phyloP scores from a whole-genome alignment of 2,329 filamentous ascomycete genomes.

The Capronia epimyces region DNA sequence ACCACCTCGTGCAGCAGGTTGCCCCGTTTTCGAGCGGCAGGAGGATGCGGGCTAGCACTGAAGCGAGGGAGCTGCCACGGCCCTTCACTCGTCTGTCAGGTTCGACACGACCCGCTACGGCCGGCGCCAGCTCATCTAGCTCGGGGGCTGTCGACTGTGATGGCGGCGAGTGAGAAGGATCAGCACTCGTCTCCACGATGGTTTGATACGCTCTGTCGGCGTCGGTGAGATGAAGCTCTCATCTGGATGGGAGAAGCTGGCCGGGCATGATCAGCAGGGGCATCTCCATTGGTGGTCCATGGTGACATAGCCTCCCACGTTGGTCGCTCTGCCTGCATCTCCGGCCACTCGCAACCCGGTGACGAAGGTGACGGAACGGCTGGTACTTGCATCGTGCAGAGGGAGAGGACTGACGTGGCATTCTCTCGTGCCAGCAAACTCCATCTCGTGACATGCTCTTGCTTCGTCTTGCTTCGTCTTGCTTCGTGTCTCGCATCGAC shows the following conservation, averaged over 20 bases:
- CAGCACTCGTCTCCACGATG: not conserved
- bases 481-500: slow-evolving; percentile 1
- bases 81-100: not conserved
- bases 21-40: slow-evolving; percentile 9
- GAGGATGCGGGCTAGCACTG: not conserved
- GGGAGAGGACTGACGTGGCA: slow-evolving; percentile 2
- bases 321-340: not conserved
- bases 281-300: not conserved
- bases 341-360: not conserved
- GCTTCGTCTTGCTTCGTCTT: slow-evolving; percentile 1
- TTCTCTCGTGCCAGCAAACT: not conserved
- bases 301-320: slow-evolving; percentile 1
- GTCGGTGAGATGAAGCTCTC: not conserved
- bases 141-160: not conserved
- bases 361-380: not conserved
- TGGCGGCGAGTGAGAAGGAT: not conserved
- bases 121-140: slow-evolving; percentile 1
- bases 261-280: not conserved
- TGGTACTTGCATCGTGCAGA: slow-evolving; percentile 1
- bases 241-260: not conserved
- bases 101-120: slow-evolving; percentile 1
- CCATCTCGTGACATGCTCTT: slow-evolving; percentile 3
- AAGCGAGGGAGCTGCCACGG: not conserved
- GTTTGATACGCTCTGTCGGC: not conserved
- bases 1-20: not conserved